A percentile compares a stretch with the other conserved stretches of the same genome.
phyloP scores from a whole-genome alignment of 1,139 yeast species.

The Protomyces lactucae-debilis region DNA sequence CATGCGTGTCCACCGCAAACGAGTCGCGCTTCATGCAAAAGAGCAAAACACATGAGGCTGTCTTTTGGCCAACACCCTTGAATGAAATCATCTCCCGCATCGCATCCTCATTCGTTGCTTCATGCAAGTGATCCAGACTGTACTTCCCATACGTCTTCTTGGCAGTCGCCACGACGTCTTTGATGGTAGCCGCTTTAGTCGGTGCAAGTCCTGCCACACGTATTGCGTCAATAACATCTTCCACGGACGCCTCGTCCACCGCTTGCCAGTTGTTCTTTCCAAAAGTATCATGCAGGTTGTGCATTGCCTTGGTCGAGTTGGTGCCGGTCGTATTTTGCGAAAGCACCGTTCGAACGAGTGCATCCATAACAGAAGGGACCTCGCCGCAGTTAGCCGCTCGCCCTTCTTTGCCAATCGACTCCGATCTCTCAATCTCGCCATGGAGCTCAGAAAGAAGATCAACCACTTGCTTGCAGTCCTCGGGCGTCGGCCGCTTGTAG shows the following conservation, averaged over 20 bases:
- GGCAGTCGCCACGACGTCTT: slow-evolving; percentile 16
- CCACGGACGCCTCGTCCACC: slow-evolving; percentile 14
- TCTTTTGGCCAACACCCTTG: slow-evolving; percentile 26
- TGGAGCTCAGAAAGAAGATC: slow-evolving; percentile 12
- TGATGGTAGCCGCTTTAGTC: slow-evolving; percentile 24
- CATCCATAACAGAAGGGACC: slow-evolving; percentile 24
- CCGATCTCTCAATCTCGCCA: slow-evolving; percentile 11
- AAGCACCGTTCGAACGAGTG: slow-evolving; percentile 25
- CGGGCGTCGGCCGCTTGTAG: slow-evolving; percentile 17
- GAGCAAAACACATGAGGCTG: slow-evolving; percentile 26
- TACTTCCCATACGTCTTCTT: slow-evolving; percentile 9
- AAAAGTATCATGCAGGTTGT: slow-evolving; percentile 4
- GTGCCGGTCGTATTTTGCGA: slow-evolving; percentile 24
- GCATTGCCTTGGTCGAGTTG: slow-evolving; percentile 22
- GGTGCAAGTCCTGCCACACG: slow-evolving; percentile 23
- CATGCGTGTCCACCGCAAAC: slow-evolving; percentile 28
- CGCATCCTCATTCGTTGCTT: slow-evolving; percentile 20
- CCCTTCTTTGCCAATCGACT: slow-evolving; percentile 12
- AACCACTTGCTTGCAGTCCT: slow-evolving; percentile 15
- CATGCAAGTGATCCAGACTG: slow-evolving; percentile 19
- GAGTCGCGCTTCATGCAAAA: slow-evolving; percentile 27
- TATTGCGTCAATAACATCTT: slow-evolving; percentile 17
- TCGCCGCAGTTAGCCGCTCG: slow-evolving; percentile 21
- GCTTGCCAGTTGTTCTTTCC: slow-evolving; percentile 25
- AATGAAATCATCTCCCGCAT: slow-evolving; percentile 24